Evolutionary conservation across 2,329 filamentous ascomycete genomes (phyloP).

Genomic region (Paecilomyces sp.): DNA sequence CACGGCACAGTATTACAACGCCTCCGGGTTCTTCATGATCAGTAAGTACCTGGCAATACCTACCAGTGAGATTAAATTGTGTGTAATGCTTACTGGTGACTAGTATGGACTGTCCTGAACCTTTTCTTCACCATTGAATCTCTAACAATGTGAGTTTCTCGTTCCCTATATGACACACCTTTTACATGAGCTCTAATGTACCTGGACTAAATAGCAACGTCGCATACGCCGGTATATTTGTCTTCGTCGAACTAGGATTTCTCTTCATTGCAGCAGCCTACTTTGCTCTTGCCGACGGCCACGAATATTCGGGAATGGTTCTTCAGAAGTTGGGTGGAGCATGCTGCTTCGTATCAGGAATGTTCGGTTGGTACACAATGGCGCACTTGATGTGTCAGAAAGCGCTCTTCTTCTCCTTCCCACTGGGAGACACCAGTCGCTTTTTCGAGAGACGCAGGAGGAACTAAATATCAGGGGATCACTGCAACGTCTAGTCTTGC

Average conservation of each 20-base stretch:
- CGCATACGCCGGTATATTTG: conserved; percentile 43
- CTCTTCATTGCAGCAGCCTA: conserved; percentile 38
- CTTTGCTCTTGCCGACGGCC: conserved; percentile 40
- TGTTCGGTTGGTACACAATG: conserved; percentile 42
- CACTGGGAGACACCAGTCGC: conserved; percentile 36
- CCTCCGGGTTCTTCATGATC: conserved; percentile 43
- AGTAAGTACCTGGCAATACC: conserved; percentile 1
- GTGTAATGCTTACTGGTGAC: neutral
- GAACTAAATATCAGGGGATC: neutral
- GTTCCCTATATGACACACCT: neutral
- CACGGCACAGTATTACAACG: conserved; percentile 40
- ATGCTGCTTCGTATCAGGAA: conserved; percentile 40
- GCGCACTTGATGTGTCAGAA: conserved; percentile 37
- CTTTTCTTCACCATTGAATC: conserved; percentile 41
- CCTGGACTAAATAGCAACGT: conserved; percentile 26
- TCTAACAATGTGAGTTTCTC: conserved; percentile 23
- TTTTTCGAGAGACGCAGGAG: conserved; percentile 29
- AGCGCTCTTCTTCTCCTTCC: conserved; percentile 27
- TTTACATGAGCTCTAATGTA: neutral
- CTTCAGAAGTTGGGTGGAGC: conserved; percentile 40
- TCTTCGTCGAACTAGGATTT: conserved; percentile 41
- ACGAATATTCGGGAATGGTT: conserved; percentile 21
- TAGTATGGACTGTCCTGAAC: conserved; percentile 41
- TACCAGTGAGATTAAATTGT: neutral
- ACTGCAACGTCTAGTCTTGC: neutral